phyloP scores from a whole-genome alignment of 192 early-diverging fungal species.

The Ramicandelaber brevisporus region DNA sequence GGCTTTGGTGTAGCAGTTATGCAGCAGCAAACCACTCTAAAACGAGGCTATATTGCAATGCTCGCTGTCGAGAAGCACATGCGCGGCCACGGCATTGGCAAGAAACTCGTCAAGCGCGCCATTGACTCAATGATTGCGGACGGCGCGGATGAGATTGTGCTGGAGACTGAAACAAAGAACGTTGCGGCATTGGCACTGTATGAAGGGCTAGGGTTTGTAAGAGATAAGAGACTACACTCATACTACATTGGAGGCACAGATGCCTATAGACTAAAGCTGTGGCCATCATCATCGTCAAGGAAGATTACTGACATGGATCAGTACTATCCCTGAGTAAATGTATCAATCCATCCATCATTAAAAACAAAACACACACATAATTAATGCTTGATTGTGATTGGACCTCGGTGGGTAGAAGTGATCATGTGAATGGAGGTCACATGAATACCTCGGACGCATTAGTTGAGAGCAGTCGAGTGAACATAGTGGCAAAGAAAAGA shows the following conservation, averaged over 20 bases:
- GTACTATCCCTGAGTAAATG: no score
- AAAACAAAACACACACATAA: no score
- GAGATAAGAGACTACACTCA: constrained; percentile 68
- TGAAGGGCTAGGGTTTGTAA: constrained; percentile 71
- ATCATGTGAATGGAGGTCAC: no score
- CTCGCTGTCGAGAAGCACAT: constrained; percentile 65
- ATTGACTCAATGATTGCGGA: constrained; percentile 45
- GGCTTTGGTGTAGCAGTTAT: constrained; percentile 5
- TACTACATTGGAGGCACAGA: constrained; percentile 91
- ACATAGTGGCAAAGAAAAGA: no score
- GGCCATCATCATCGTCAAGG: no score
- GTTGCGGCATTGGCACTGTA: constrained; percentile 62
- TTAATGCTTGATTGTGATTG: no score
- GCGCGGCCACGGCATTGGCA: constrained; percentile 57
- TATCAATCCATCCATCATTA: no score
- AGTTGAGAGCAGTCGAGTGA: no score
- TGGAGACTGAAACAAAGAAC: constrained; percentile 85
- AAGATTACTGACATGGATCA: no score
- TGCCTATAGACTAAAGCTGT: constrained; percentile 62
- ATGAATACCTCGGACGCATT: no score
- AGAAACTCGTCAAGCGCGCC: constrained; percentile 38
- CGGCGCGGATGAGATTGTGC: constrained; percentile 55
- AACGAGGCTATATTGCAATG: constrained; percentile 95
- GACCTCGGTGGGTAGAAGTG: no score
- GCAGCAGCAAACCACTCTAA: constrained; percentile 1